These are phyloP conservation scores for carrot (Daucus carota) DNA, from an alignment of 129 eudicot genomes.

Conservation along the genomic window DH1_v3.0 NC_030384.2:36727501-36728000, in stretches of 20 bases:
- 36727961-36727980: not conserved
- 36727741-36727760: not conserved
- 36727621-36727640: not conserved
- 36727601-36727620: not conserved
- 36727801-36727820: constrained; percentile 64
- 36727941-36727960: not conserved
- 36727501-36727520: too few relatives aligned
- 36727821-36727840: constrained; percentile 70
- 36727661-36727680: not conserved
- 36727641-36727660: not conserved
- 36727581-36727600: not conserved
- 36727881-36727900: constrained; percentile 87
- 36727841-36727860: constrained; percentile 48
- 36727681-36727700: not conserved
- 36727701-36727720: not conserved
- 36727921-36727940: not conserved
- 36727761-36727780: not conserved
- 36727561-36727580: not conserved
- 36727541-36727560: too few relatives aligned
- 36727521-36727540: not conserved
- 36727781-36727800: constrained; percentile 36
- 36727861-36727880: constrained; percentile 83
- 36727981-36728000: not conserved
- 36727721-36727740: not conserved
- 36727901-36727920: constrained; percentile 11